These are phyloP conservation scores for Elsinoe batatas DNA, from an alignment of 2,329 filamentous ascomycete genomes.

Conservation along the genomic window DNA sequence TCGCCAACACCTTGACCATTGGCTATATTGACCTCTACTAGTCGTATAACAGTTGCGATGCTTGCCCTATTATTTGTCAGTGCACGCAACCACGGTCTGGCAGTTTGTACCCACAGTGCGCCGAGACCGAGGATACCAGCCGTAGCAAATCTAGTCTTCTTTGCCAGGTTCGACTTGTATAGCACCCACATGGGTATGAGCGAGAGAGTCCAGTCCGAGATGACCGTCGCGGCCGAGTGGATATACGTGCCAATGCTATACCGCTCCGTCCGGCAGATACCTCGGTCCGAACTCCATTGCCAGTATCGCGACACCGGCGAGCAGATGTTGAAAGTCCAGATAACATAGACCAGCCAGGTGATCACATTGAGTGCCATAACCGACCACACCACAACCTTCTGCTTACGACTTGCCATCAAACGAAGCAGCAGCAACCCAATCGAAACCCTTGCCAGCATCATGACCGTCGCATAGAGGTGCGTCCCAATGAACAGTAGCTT, in stretches of 20 bases:
- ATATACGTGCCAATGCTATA: constrained; percentile 4
- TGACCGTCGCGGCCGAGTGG: background rate
- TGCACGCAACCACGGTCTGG: background rate
- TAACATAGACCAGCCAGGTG: background rate
- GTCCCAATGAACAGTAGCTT: constrained; percentile 10
- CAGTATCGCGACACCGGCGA: constrained; percentile 2
- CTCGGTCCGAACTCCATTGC: background rate
- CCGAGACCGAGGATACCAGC: constrained; percentile 3
- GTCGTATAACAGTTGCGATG: constrained; percentile 1
- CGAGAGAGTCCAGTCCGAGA: constrained; percentile 10
- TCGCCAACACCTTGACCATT: background rate
- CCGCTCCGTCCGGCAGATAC: background rate
- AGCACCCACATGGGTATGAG: constrained; percentile 6
- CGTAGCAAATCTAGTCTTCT: background rate
- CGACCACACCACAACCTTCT: constrained; percentile 4
- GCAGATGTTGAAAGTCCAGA: constrained; percentile 10
- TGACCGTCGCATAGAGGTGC: constrained; percentile 5
- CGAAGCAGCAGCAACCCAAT: constrained; percentile 9
- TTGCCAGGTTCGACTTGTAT: background rate
- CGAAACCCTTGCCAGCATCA: constrained; percentile 8
- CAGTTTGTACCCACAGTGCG: background rate
- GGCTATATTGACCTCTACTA: background rate
- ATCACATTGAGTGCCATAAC: constrained; percentile 1
- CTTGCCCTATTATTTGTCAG: background rate
- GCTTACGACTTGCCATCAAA: background rate